Percentiles rank a stretch among this genome's conserved stretches.
These are phyloP conservation scores for Nothomitra cinnamomea DNA, from an alignment of 2,329 filamentous ascomycete species.

Conservation along the genomic window DNA sequence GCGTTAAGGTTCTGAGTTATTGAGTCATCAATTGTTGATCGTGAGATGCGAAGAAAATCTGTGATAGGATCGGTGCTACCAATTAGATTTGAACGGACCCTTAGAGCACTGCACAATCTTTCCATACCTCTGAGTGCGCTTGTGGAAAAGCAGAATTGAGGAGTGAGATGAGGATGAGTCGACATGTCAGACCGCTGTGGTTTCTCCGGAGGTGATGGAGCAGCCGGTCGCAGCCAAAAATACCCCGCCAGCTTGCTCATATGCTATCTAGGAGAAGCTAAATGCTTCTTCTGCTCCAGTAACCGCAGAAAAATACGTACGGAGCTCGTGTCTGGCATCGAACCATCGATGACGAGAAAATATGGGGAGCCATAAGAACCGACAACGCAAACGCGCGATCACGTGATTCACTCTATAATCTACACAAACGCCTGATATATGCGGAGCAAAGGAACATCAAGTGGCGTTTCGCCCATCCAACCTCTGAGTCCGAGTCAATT, in stretches of 20 bases:
- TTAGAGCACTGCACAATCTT: neutral
- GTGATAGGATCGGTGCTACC: neutral
- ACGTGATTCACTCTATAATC: neutral
- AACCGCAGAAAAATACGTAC: too few relatives aligned
- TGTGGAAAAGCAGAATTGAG: slow-evolving; percentile 64
- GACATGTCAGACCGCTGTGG: slow-evolving; percentile 3
- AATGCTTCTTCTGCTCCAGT: neutral
- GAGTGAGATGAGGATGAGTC: slow-evolving; percentile 38
- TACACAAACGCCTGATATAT: neutral
- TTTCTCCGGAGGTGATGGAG: neutral
- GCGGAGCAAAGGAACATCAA: too few relatives aligned
- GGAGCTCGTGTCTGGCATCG: too few relatives aligned
- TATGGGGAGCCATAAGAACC: neutral
- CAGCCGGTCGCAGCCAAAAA: neutral
- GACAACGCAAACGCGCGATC: neutral
- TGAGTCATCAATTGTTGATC: slow-evolving; percentile 74
- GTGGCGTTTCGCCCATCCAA: too few relatives aligned
- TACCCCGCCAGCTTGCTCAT: neutral
- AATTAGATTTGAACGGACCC: neutral
- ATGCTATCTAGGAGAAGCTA: neutral
- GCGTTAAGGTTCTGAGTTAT: slow-evolving; percentile 90
- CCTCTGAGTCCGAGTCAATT: too few relatives aligned
- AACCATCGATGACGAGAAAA: slow-evolving; percentile 15
- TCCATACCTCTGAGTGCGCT: slow-evolving; percentile 47
- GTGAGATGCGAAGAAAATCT: slow-evolving; percentile 86